Base-by-base conservation (phyloP, 306 rosid species). In the Canavalia gladiata region DNA sequence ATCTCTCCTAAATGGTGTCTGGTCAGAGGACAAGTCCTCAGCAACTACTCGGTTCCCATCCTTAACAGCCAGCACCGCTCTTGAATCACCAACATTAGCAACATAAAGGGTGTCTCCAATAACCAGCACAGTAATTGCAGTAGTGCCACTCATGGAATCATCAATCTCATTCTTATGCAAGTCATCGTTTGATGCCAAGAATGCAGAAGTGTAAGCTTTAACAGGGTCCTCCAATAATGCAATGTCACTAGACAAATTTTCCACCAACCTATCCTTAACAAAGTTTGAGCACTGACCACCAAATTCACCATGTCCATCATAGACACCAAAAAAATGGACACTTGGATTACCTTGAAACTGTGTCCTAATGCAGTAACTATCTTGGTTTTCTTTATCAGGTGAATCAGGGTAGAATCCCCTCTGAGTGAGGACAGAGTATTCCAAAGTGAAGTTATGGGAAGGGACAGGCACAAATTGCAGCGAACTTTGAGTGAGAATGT, bases 51-150 rank as follows among this genome's bases (percentile, higher is more conserved):
- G 91, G 85, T 85, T 82, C 83, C 98, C 99, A 68, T 92, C 89
- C 76, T 87, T 90, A 82, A 93, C 97, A 3, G 99, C 98, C 47
- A 96, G 13, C 63, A 93, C 97, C 0, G 99, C 98, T 60, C 99
- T 87, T 0, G 99, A 96, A 83, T 96, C 99, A 25, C 99, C 99
- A 90, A 83, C 99, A 90, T 96, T 96, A 1, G 99, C 99, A 46
- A 96, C 94, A 31, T 74, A 92, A 67, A 96, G 90, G 5, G 82
- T 87, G 74, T 90, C 87, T 55, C 97, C 99, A 31, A 96, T 58
- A 25, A 93, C 88, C 64, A 96, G 94, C 72, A 88, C 99, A 0
- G 99, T 92, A 52, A 96, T 96, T 1, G 97, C 98, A 0, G 99
- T 96, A 35, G 99, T 96, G 13, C 99, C 99, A 72, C 99, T 96